Percentiles rank a stretch among this genome's conserved stretches.
Evolutionary conservation across 805 yeast genomes (phyloP).

Genomic region (Pichia paraexigua): DNA sequence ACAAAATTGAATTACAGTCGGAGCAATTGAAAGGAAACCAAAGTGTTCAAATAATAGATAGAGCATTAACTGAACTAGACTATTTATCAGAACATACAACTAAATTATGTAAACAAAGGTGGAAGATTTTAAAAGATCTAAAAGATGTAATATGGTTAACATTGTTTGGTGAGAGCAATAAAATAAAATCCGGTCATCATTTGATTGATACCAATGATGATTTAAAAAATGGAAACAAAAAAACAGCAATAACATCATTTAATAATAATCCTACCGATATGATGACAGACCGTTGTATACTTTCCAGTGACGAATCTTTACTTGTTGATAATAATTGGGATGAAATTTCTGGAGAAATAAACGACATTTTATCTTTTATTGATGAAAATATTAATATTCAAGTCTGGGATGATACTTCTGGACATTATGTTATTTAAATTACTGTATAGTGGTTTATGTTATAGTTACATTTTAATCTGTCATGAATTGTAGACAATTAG

Average conservation of each 20-base stretch:
- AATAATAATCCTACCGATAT: neutral
- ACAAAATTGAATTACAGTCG: neutral
- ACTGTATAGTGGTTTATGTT: too few relatives aligned
- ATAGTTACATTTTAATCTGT: too few relatives aligned
- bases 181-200: neutral
- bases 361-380: constrained; percentile 12
- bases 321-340: constrained; percentile 13
- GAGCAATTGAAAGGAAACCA: constrained; percentile 4
- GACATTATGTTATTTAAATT: constrained; percentile 7
- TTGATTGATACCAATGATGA: neutral
- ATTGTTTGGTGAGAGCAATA: constrained; percentile 3
- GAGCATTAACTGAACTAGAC: constrained; percentile 14
- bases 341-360: constrained; percentile 12
- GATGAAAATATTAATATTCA: constrained; percentile 17
- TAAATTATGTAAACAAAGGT: constrained; percentile 20
- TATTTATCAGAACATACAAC: constrained; percentile 24
- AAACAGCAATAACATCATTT: neutral
- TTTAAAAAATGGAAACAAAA: neutral
- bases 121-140: constrained; percentile 19
- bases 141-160: constrained; percentile 20
- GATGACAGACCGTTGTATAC: neutral
- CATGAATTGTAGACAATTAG: too few relatives aligned
- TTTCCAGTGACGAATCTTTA: neutral
- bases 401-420: constrained; percentile 19
- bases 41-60: constrained; percentile 13